Percentiles rank a stretch among this genome's conserved stretches.
phyloP scores from a whole-genome alignment of 345 rosid species.

The Citrus inodora region DNA sequence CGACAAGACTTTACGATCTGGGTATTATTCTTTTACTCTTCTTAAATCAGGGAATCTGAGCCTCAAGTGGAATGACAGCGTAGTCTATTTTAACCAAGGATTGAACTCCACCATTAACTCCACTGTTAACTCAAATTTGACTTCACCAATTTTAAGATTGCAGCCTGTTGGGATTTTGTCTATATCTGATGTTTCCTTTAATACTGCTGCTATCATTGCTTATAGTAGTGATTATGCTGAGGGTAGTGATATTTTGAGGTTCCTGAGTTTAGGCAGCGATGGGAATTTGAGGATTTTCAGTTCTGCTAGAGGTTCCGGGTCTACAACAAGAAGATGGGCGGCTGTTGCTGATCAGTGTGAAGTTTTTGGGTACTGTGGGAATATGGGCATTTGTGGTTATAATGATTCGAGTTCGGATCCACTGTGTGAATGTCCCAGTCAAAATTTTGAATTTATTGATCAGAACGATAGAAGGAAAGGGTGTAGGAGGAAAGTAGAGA shows the following conservation, averaged over 20 bases:
- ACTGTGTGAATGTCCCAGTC: conserved; percentile 56
- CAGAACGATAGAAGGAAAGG: conserved; percentile 46
- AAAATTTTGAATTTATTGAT: conserved; percentile 57
- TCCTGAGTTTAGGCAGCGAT: conserved; percentile 49
- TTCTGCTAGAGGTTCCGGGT: conserved; percentile 29
- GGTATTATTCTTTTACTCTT: conserved; percentile 43
- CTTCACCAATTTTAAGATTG: conserved; percentile 44
- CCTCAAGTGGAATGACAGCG: conserved; percentile 46
- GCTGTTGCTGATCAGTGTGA: conserved; percentile 62
- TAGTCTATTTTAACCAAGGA: conserved; percentile 44
- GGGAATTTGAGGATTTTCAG: conserved; percentile 67
- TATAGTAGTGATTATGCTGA: conserved; percentile 60
- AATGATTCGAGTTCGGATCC: conserved; percentile 37
- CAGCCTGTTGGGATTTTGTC: conserved; percentile 41
- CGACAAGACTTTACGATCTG: conserved; percentile 35
- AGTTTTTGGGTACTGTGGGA: conserved; percentile 65
- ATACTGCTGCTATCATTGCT: conserved; percentile 26
- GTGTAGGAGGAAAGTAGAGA: conserved; percentile 56
- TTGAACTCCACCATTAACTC: conserved; percentile 40
- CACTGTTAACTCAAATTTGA: conserved; percentile 34
- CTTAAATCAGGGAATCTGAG: conserved; percentile 40
- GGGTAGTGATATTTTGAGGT: conserved; percentile 46
- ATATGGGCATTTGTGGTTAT: conserved; percentile 59
- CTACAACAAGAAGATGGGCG: conserved; percentile 36
- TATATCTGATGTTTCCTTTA: conserved; percentile 33